Percentiles rank a stretch among this genome's conserved stretches.
Conservation (phyloP, 768 basidiomycete species). For the Pseudohyphozyma bogoriensis region DNA sequence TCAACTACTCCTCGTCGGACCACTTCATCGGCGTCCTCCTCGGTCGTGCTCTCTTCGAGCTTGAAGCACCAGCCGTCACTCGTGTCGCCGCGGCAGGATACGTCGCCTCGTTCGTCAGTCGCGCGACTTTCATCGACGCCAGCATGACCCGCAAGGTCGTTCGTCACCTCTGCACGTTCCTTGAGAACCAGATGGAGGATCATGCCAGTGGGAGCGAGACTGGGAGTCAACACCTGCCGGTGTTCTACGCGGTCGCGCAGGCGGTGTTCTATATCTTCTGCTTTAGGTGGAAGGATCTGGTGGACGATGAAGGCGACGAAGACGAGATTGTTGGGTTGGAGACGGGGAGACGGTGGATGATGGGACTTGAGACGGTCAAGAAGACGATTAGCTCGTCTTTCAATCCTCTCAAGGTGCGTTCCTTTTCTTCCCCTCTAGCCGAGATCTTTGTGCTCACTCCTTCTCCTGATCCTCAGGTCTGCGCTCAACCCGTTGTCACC, state of each 20-base stretch:
- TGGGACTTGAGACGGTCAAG: constrained; percentile 64
- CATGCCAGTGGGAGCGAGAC: constrained; percentile 19
- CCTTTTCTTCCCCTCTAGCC: not conserved
- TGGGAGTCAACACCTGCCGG: constrained; percentile 38
- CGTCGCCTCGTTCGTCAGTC: constrained; percentile 80
- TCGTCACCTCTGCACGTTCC: constrained; percentile 72
- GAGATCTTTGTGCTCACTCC: not conserved
- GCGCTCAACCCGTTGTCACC: constrained; percentile 76
- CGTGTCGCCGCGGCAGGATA: constrained; percentile 89
- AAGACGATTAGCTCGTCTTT: constrained; percentile 67
- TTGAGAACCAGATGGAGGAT: constrained; percentile 65
- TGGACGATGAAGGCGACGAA: constrained; percentile 44
- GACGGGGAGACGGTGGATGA: constrained; percentile 64
- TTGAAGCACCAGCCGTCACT: constrained; percentile 55
- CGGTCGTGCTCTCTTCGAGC: constrained; percentile 66
- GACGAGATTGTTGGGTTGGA: constrained; percentile 47
- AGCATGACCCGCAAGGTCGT: constrained; percentile 64
- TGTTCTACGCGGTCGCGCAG: constrained; percentile 88
- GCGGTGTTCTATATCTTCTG: constrained; percentile 94
- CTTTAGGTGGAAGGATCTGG: constrained; percentile 87
- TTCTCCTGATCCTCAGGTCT: constrained; percentile 60
- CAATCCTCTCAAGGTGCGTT: constrained; percentile 74
- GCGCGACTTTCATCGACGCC: constrained; percentile 73
- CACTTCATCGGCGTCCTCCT: constrained; percentile 92
- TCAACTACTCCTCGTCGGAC: constrained; percentile 78